phyloP scores from a whole-genome alignment of 2,329 filamentous ascomycete species.

The Knoxdaviesia capensis region DNA sequence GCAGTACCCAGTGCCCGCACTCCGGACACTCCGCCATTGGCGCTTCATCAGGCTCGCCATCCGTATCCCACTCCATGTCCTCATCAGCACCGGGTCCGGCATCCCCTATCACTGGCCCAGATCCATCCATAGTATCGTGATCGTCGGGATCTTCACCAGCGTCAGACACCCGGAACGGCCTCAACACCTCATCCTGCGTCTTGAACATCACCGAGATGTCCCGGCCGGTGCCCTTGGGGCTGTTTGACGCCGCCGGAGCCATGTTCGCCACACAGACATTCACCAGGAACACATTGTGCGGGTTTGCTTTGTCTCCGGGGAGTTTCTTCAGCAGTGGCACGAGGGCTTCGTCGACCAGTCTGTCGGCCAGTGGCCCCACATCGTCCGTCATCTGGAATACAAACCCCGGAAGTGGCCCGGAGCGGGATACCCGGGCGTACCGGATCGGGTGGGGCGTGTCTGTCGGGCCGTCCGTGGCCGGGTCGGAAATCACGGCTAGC shows the following conservation, averaged over 20 bases:
- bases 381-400: conserved; percentile 43
- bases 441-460: conserved; percentile 9
- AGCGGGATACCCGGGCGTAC: conserved; percentile 56
- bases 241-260: conserved; percentile 32
- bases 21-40: conserved; percentile 19
- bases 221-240: conserved; percentile 36
- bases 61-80: conserved; percentile 10
- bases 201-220: conserved; percentile 74
- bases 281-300: conserved; percentile 57
- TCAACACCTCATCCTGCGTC: conserved; percentile 47
- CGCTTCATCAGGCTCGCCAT: conserved; percentile 5
- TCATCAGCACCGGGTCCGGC: conserved; percentile 10
- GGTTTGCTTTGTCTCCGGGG: conserved; percentile 44
- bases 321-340: conserved; percentile 56
- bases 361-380: conserved; percentile 40
- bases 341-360: conserved; percentile 48
- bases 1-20: conserved; percentile 32
- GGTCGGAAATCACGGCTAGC: conserved; percentile 47
- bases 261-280: conserved; percentile 85
- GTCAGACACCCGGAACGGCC: conserved; percentile 40
- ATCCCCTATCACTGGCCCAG: conserved; percentile 5
- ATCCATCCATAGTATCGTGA: conserved; percentile 4
- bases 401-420: conserved; percentile 51
- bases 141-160: conserved; percentile 5
- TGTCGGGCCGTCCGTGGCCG: conserved; percentile 24